Conservation (phyloP, 2,329 filamentous ascomycete genomes). For the Chaetomiaceae sp. region DNA sequence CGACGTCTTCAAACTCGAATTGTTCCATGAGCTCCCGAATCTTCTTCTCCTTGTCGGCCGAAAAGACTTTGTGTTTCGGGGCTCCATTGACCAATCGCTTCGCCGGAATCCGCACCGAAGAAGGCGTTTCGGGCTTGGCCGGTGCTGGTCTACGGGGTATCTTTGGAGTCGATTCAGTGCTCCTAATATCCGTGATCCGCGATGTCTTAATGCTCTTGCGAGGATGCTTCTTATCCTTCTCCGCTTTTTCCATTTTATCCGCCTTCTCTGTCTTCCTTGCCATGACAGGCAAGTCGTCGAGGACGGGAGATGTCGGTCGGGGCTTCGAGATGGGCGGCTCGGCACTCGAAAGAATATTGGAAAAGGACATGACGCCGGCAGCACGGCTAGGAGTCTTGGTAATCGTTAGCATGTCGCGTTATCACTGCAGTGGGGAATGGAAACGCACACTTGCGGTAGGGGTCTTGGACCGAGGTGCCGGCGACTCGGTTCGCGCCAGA, state of each 20-base stretch:
- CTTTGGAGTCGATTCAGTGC: constrained; percentile 45
- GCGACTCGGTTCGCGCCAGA: constrained; percentile 38
- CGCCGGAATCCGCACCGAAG: constrained; percentile 43
- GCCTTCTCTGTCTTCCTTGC: constrained; percentile 17
- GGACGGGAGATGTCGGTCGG: constrained; percentile 24
- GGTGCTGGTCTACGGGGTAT: constrained; percentile 48
- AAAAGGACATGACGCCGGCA: constrained; percentile 90
- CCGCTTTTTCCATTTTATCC: constrained; percentile 29
- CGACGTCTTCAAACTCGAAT: constrained; percentile 42
- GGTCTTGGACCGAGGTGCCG: constrained; percentile 38
- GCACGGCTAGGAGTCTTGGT: constrained; percentile 66
- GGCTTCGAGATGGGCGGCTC: constrained; percentile 60
- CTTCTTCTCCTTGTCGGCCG: constrained; percentile 61
- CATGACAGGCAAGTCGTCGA: constrained; percentile 26
- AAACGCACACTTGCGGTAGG: constrained; percentile 35
- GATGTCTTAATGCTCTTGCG: constrained; percentile 37
- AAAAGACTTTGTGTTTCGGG: constrained; percentile 46
- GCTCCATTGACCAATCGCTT: constrained; percentile 59
- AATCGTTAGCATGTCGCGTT: constrained; percentile 14
- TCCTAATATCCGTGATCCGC: constrained; percentile 49
- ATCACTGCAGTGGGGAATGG: not conserved
- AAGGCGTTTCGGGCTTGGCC: constrained; percentile 44
- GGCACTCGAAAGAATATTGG: constrained; percentile 82
- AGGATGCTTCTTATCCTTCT: constrained; percentile 37
- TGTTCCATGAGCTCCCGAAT: constrained; percentile 61